These are phyloP conservation scores for Entophlyctis luteolus DNA, from an alignment of 192 early-diverging fungal species.

Conservation along the genomic window DNA sequence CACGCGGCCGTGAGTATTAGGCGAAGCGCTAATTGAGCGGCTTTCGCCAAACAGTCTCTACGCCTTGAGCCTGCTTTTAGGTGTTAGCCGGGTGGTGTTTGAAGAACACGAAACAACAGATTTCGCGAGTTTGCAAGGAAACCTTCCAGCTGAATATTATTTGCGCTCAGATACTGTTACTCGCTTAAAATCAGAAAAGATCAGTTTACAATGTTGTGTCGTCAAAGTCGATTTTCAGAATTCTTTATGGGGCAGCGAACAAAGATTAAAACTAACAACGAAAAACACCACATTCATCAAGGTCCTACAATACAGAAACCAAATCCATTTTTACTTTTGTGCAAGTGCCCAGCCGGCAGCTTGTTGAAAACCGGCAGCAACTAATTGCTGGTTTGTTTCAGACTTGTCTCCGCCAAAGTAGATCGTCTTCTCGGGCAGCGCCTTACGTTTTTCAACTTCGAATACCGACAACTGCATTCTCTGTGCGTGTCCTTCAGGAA, in stretches of 20 bases:
- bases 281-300: no score
- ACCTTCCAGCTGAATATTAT: constrained; percentile 86
- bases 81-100: neutral
- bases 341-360: constrained; percentile 3
- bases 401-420: constrained; percentile 34
- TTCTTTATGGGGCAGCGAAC: no score
- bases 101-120: constrained; percentile 81
- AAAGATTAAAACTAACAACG: no score
- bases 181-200: constrained; percentile 71
- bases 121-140: constrained; percentile 95
- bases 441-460: constrained; percentile 48
- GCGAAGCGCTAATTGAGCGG: constrained; percentile 81
- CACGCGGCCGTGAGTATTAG: constrained; percentile 51
- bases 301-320: no score
- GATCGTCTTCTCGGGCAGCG: constrained; percentile 38
- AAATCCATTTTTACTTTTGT: no score
- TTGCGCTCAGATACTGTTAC: constrained; percentile 68
- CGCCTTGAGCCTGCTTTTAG: constrained; percentile 81
- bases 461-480: constrained; percentile 38
- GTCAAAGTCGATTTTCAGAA: no score
- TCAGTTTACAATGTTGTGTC: no score
- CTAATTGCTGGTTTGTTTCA: neutral
- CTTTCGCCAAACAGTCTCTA: constrained; percentile 69
- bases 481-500: constrained; percentile 39
- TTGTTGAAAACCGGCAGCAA: neutral